phyloP scores from a whole-genome alignment of 306 rosid genomes.

The Sindora glabra region DNA sequence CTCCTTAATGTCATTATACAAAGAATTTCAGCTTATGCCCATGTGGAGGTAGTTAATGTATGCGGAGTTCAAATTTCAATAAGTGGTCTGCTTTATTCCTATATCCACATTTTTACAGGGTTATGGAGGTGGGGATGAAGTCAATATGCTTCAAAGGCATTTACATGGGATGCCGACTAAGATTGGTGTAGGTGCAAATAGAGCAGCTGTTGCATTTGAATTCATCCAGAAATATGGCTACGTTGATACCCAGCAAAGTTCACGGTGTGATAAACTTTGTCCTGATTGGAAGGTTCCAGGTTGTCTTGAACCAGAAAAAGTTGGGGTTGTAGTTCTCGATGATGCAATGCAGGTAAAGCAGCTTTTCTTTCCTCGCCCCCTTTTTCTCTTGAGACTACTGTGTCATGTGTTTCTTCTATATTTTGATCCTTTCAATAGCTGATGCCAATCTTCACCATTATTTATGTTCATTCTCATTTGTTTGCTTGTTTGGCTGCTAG shows the following conservation, averaged over 20 bases:
- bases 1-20: neutral
- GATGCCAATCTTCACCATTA: neutral
- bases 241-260: constrained; percentile 28
- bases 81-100: constrained; percentile 5
- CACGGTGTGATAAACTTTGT: constrained; percentile 19
- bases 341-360: constrained; percentile 87
- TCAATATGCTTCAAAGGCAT: constrained; percentile 80
- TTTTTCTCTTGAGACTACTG: neutral
- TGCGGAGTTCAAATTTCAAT: neutral
- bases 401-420: neutral
- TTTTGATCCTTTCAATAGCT: neutral
- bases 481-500: neutral
- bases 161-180: constrained; percentile 51
- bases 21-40: too few species aligned
- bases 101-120: constrained; percentile 43
- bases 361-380: neutral
- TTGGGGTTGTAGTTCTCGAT: constrained; percentile 68
- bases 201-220: constrained; percentile 48
- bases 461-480: constrained; percentile 12
- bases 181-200: constrained; percentile 75
- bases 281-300: constrained; percentile 10
- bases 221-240: constrained; percentile 58
- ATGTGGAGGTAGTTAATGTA: neutral
- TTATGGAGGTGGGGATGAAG: constrained; percentile 93
- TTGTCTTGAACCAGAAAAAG: constrained; percentile 33